Evolutionary conservation across 257 asterid genomes (phyloP), one percentile per base, ranked within the genome.

Genomic region (Mitragyna speciosa): DNA sequence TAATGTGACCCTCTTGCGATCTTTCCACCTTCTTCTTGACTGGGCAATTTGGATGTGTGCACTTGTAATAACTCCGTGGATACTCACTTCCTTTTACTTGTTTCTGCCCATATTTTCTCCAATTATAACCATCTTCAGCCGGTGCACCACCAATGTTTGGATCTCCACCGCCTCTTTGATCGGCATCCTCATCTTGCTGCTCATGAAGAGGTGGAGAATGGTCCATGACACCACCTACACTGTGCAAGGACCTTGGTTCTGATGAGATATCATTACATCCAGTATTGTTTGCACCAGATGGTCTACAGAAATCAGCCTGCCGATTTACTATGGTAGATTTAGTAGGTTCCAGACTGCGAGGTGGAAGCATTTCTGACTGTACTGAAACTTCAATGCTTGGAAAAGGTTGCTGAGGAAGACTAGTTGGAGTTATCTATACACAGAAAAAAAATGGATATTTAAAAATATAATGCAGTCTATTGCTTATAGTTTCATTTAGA

Each of bases 71-170:
- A 77, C 98, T 94, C n/a, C 97, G 86, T 11, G 98, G 98, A 85
- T 77, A 94, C 80, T 89, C 94, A 17, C 98, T 92, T 56, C 97
- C 96, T 81, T 90, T 92, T 31, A 94, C 97, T 61, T 91, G 96
- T 77, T 94, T 94, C 83, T 94, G 98, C 70, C 98, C 98, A 30
- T 94, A 94, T 78, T 94, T 94, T 81, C 94, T 84, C 98, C 98
- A 94, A 71, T 89, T 92, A 75, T 85, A 94, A 71, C 96, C 98
- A 83, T 94, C 98, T 24, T 91, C 96, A 48, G 87, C 89, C 14
- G 88, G 90, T 79, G 87, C 81, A 68, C 92, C 92, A 54, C 83
- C 88, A 78, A 52, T 75, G 80, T 80, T 83, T 85, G 83, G 87
- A 85, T 92, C 93, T 79, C 83, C 91, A 75, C 83, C 39, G 80